Base-by-base conservation (phyloP, 257 asterid genomes). In the Cynanchum wilfordii region DNA sequence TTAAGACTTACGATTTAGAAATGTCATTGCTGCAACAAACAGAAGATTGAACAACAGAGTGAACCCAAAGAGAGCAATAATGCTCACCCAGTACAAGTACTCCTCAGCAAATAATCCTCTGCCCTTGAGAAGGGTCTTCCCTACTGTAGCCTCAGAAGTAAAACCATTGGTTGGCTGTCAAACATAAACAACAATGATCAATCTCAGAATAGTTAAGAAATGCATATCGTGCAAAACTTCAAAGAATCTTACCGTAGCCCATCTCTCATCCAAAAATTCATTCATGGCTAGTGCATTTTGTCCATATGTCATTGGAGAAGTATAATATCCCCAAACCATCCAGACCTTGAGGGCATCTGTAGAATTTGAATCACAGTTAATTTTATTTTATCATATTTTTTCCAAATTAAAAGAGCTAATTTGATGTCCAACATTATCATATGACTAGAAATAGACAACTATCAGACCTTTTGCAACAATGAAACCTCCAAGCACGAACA, bases 241-340 rank as follows among this genome's bases (percentile, higher is more conserved):
- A 71, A 58, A 56, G 9, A 25, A 65, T 69, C 90, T 83, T 82
- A 90, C 97, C 45, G 85, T 42, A 75, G 89, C 85, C 98, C 98
- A 92, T 86, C 97, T 87, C 36, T 87, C 87, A 38, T 81, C 70
- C 5, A 92, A 89, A 78, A 92, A 92, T 78, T 92, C 98, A 10
- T 90, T 90, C 24, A 90, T 88, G 79, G 92, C 94, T 38, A 92
- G 83, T 20, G 98, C 98, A 66, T 92, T 92, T 66, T 92, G 97
- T 66, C 96, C 98, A 40, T 92, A 92, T 89, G 82, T 88, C 98
- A 92, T 88, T 42, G 97, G 97, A 75, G 98, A 92, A 73, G 82
- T 49, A 57, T 92, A 92, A 83, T 88, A 92, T 10, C 96, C 97
- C 98, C 98, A 92, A 72, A 86, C 83, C 97, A 92, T 88, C 97